phyloP scores from a whole-genome alignment of 73 alveolate genomes.

The Symbiodinium natans region DNA sequence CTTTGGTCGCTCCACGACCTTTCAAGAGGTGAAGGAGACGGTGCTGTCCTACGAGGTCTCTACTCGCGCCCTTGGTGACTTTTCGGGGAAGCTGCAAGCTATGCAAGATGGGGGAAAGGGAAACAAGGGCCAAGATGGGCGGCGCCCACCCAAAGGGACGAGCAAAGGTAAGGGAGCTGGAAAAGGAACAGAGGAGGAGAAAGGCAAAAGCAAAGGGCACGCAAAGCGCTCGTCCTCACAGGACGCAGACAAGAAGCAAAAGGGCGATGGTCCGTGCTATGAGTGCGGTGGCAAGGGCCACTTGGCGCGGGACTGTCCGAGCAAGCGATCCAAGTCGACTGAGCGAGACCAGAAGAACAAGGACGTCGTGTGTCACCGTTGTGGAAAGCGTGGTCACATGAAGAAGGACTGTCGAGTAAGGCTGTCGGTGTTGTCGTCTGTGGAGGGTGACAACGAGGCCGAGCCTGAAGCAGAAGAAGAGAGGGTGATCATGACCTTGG shows the following conservation, averaged over 20 bases:
- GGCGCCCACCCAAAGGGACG: no score
- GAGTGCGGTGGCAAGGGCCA: neutral
- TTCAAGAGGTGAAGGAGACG: no score
- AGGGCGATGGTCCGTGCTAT: neutral
- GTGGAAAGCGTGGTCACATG: neutral
- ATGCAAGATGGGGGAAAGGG: neutral
- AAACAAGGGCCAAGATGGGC: no score
- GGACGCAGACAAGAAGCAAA: no score
- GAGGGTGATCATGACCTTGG: neutral
- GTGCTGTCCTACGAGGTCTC: no score
- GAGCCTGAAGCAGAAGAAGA: neutral
- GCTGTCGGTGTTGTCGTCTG: neutral
- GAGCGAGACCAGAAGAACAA: neutral
- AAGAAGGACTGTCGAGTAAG: neutral
- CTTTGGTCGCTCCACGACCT: no score
- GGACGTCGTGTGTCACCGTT: neutral
- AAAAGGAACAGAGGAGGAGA: no score
- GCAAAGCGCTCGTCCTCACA: neutral
- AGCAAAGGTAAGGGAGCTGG: no score
- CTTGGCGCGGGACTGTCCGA: neutral
- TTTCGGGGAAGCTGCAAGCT: no score
- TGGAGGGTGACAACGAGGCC: neutral
- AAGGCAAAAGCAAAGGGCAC: slow-evolving; percentile 2
- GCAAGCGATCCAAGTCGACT: neutral
- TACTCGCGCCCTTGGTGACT: no score